Evolutionary conservation across 2,329 filamentous ascomycete genomes (phyloP).

Genomic region (Pestalotiopsis sp.): DNA sequence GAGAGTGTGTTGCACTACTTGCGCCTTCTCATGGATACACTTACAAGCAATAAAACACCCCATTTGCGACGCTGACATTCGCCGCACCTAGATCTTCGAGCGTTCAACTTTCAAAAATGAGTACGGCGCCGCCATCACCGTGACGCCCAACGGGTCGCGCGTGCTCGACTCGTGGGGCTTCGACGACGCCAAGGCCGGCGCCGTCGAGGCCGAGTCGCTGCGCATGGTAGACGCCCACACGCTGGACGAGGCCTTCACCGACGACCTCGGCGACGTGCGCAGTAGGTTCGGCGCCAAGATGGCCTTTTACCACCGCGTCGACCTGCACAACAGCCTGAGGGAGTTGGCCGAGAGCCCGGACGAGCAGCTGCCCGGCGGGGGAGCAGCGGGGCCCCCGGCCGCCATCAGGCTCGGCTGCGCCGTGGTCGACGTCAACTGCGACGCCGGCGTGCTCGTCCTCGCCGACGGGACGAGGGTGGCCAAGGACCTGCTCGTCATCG

Average conservation of each 20-base stretch:
- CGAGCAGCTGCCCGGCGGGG: background rate
- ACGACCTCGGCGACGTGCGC: slow-evolving; percentile 3
- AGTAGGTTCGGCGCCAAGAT: slow-evolving; percentile 12
- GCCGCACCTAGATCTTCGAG: slow-evolving; percentile 31
- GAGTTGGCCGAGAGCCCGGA: slow-evolving; percentile 8
- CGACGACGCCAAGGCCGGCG: slow-evolving; percentile 26
- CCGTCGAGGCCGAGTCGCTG: slow-evolving; percentile 24
- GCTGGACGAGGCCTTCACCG: slow-evolving; percentile 18
- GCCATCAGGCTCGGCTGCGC: slow-evolving; percentile 2
- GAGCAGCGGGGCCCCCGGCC: background rate
- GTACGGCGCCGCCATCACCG: slow-evolving; percentile 37
- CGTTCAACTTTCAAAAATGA: slow-evolving; percentile 36
- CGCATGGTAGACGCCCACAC: slow-evolving; percentile 25
- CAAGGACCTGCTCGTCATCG: slow-evolving; percentile 29
- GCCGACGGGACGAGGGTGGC: slow-evolving; percentile 5
- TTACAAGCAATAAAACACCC: background rate
- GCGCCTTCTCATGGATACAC: no score
- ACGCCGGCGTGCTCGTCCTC: slow-evolving; percentile 7
- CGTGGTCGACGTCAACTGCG: slow-evolving; percentile 12
- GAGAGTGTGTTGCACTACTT: background rate
- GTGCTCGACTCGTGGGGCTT: slow-evolving; percentile 37
- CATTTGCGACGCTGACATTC: background rate
- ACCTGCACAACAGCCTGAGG: slow-evolving; percentile 12
- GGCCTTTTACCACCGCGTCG: slow-evolving; percentile 14
- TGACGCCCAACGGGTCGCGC: slow-evolving; percentile 37